These are phyloP conservation scores for Agroathelia rolfsii DNA, from an alignment of 1,284 basidiomycete species.

Conservation along the genomic window DNA sequence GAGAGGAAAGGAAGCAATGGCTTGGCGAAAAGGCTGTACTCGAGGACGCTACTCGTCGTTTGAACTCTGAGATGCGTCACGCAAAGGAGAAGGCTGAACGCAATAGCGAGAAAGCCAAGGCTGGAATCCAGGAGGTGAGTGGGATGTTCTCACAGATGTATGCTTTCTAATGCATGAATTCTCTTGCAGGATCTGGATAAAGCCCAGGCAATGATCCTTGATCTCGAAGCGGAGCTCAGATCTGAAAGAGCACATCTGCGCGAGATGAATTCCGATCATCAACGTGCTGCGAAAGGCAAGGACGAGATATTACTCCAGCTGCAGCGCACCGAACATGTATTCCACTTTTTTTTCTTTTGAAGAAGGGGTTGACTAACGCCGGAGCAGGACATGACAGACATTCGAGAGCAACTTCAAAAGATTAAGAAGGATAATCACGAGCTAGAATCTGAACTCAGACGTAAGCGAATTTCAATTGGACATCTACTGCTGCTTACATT, in stretches of 20 bases:
- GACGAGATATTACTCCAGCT: slow-evolving; percentile 51
- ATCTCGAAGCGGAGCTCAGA: slow-evolving; percentile 59
- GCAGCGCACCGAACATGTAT: slow-evolving; percentile 48
- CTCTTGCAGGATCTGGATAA: slow-evolving; percentile 52
- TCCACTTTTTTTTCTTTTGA: neutral
- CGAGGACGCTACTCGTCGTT: slow-evolving; percentile 53
- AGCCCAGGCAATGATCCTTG: slow-evolving; percentile 51
- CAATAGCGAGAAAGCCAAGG: slow-evolving; percentile 34
- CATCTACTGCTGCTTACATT: neutral
- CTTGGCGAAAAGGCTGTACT: slow-evolving; percentile 62
- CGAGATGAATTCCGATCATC: slow-evolving; percentile 52
- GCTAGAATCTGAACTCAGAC: slow-evolving; percentile 57
- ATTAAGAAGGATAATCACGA: slow-evolving; percentile 61
- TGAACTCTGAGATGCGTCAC: slow-evolving; percentile 49
- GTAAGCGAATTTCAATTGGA: slow-evolving; percentile 28
- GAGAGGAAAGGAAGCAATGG: slow-evolving; percentile 49
- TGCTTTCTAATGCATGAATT: slow-evolving; percentile 6
- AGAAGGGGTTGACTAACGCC: slow-evolving; percentile 1
- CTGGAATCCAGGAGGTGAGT: slow-evolving; percentile 47
- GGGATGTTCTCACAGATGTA: neutral
- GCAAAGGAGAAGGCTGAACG: slow-evolving; percentile 47
- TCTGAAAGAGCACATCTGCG: slow-evolving; percentile 57
- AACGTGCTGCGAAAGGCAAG: slow-evolving; percentile 49
- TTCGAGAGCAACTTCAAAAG: slow-evolving; percentile 54
- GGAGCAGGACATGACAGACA: slow-evolving; percentile 63